Evolutionary conservation across 2,329 filamentous ascomycete genomes (phyloP).

Genomic region (Aspergillus hiratsukae): DNA sequence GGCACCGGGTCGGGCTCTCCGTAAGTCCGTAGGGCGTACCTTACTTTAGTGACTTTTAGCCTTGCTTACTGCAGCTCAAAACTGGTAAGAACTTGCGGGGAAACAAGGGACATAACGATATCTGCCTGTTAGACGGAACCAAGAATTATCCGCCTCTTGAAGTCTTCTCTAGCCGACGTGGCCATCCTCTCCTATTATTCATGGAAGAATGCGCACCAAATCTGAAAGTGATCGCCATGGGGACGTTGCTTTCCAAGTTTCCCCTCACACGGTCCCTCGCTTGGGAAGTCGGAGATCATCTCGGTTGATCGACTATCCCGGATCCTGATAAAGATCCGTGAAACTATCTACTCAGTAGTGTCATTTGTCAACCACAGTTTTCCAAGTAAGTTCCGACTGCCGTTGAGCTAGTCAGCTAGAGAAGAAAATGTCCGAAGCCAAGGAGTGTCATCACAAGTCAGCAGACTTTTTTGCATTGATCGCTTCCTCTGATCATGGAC

Average conservation of each 20-base stretch:
- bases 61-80: background rate
- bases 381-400: background rate
- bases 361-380: background rate
- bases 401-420: background rate
- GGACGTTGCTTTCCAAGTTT: background rate
- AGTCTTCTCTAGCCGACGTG: background rate
- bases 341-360: background rate
- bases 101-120: background rate
- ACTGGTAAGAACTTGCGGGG: background rate
- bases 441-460: background rate
- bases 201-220: background rate
- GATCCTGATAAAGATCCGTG: conserved; percentile 4
- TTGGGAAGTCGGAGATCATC: background rate
- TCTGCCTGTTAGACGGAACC: background rate
- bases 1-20: background rate
- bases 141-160: background rate
- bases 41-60: background rate
- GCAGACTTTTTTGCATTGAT: background rate
- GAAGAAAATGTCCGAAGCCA: background rate
- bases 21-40: background rate
- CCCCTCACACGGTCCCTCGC: background rate
- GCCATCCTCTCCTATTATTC: background rate
- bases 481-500: background rate
- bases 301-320: background rate
- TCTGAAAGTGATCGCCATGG: background rate